Percentiles rank a stretch among this genome's conserved stretches.
phyloP scores from a whole-genome alignment of 2,329 filamentous ascomycete species.

The Colletotrichum viniferum region DNA sequence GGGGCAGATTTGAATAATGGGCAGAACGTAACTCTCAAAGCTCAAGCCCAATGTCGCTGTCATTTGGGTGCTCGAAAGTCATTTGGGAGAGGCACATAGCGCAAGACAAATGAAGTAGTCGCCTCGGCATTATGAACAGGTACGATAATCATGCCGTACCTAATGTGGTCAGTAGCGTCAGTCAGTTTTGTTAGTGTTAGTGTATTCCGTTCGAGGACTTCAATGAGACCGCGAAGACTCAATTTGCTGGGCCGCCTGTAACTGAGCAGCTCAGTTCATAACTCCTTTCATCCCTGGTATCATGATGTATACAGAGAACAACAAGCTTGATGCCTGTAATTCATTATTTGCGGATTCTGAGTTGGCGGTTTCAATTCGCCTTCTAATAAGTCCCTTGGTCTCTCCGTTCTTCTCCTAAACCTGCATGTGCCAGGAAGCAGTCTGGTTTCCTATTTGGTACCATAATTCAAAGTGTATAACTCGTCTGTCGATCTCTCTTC shows the following conservation, averaged over 20 bases:
- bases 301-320: not conserved
- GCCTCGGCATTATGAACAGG: not conserved
- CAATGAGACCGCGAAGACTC: not conserved
- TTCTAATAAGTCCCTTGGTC: not conserved
- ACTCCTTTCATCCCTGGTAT: no score
- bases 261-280: not conserved
- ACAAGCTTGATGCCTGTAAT: no score
- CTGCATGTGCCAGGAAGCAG: not conserved
- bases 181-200: not conserved
- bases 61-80: not conserved
- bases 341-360: not conserved
- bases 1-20: fast-evolving
- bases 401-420: not conserved
- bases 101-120: not conserved
- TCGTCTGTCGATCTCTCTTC: not conserved
- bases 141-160: not conserved
- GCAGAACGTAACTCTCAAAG: not conserved
- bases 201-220: not conserved
- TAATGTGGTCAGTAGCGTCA: not conserved
- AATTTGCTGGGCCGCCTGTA: not conserved
- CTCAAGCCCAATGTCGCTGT: no score
- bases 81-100: not conserved
- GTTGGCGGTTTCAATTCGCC: not conserved
- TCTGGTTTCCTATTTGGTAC: not conserved
- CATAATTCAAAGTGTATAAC: not conserved